These are phyloP conservation scores for Pseudopediastrum boryanum DNA, from an alignment of 139 green algal species.

Conservation along the genomic window DNA sequence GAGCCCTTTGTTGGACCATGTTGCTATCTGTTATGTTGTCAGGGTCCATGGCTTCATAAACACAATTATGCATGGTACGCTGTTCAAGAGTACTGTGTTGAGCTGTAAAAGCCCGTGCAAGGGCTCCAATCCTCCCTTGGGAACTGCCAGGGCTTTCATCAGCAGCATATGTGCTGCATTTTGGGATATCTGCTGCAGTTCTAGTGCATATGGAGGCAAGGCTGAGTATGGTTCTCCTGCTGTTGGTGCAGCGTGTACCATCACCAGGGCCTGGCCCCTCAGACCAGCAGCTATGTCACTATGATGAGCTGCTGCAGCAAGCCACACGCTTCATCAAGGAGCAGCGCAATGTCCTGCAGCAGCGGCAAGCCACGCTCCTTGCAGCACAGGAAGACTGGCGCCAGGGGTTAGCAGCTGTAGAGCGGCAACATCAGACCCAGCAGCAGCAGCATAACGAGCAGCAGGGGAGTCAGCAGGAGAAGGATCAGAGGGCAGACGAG, in stretches of 20 bases:
- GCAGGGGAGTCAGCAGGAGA: too few species aligned
- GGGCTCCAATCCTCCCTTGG: too few species aligned
- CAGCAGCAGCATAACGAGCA: not conserved
- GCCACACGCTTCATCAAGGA: slow-evolving; percentile 31
- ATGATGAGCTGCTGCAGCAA: not conserved
- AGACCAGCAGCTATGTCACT: not conserved
- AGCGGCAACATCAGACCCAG: too few species aligned
- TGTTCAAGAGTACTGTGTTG: too few species aligned
- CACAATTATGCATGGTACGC: too few species aligned
- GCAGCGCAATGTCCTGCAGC: slow-evolving; percentile 14
- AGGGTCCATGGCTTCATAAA: too few species aligned
- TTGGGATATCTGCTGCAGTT: not conserved
- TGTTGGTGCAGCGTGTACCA: not conserved
- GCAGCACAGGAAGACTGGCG: slow-evolving; percentile 36
- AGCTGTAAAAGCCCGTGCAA: too few species aligned
- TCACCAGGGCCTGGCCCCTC: not conserved
- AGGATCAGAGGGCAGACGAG: too few species aligned
- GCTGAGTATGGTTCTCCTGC: not conserved
- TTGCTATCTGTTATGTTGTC: too few species aligned
- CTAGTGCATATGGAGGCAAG: not conserved
- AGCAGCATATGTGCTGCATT: not conserved
- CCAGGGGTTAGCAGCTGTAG: not conserved
- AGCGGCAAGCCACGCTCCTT: slow-evolving; percentile 23
- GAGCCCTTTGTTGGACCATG: too few species aligned
- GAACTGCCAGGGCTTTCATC: too few species aligned